Base-by-base conservation (phyloP, 2,329 filamentous ascomycete genomes). In the Diaporthe sp. region DNA sequence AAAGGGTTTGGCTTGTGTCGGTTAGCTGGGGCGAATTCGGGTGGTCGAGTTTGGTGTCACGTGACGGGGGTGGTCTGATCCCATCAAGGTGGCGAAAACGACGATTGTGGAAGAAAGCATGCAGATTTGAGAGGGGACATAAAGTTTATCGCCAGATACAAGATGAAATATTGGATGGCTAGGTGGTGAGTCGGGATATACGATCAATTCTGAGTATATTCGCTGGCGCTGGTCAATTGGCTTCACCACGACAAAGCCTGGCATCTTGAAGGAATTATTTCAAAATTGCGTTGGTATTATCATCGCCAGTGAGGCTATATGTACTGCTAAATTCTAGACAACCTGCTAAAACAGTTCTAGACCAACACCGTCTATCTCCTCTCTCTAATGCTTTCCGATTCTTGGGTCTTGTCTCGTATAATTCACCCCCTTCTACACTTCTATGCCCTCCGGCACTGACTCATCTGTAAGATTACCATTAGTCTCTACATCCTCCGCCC, bases 401-500 rank as follows among this genome's bases (percentile, higher is more conserved):
- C 8, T 4, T 15, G 7, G 28, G 15, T 28, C 10, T 39, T 42
- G 46, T 42, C 46, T 70, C 15, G 9, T 55, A 22, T 55, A 70
- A 19, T 9, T 10, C 28, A 4, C 12, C 31, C 34, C n/a, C 22
- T 13, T 70, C 34, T 55, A 70, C 49, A 39, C 49, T 17, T 70
- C 5, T 70, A 42, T 37, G n/a, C 51, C 37, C 49, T 73, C 58
- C 5, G 58, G 71, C 37, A 73, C 25, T 22, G 58, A 65, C 46
- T 65, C 58, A 15, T 73, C 71, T 9, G 71, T 73, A 37, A 65
- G 9, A 46, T 57, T 57, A n/a, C 71, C 71, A 65, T 51, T 73
- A 25, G 34, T 73, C 25, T 57, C 37, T 39, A 34, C 49, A 61
- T 65, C 61, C 19, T 44, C 65, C 34, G 57, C 57, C 15, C 74